Base-by-base conservation (phyloP, 495 filamentous ascomycete species). In the Rhypophila decipiens region DNA sequence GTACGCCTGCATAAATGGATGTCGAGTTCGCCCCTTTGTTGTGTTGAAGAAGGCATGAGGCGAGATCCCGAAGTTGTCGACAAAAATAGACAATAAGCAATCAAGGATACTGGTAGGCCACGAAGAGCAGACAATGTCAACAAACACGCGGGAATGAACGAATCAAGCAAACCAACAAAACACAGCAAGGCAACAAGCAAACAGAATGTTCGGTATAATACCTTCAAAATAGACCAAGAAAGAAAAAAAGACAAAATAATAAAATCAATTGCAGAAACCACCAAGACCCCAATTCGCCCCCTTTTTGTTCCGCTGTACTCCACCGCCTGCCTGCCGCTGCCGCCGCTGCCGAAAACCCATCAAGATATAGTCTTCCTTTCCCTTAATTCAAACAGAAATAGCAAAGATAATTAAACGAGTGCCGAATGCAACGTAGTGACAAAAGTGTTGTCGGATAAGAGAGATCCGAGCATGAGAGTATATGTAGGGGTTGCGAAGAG, bases 271-370 rank as follows among this genome's bases (percentile, higher is more conserved):
- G 17, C 35, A 9, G 35, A 9, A 37, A 37, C 35, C 35, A 37
- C 12, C 35, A 17, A 55, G 53, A 61, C 55, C 55, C 55, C 55
- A 51, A 51, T 55, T 58, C 58, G 58, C 58, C 55, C 50, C 58
- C 57, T 53, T n/a, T 31, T 49, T 53, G 35, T 49, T 49, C 53
- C 40, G 47, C 41, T 51, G 42, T 44, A 54, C 59, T 55, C 59
- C 58, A 53, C 49, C 50, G 50, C 52, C 24, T 35, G 42, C 51
- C 55, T 56, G 58, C 56, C 59, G 45, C 49, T 45, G 47, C n/a
- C n/a, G n/a, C n/a, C n/a, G n/a, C n/a, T n/a, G n/a, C n/a, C n/a
- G 44, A 45, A 56, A 55, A 51, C 58, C 55, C 1, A 53, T 49
- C 60, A 58, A 58, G 53, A 53, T 58, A 17, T n/a, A 8, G 47